Evolutionary conservation across 331 rosid genomes (phyloP), one percentile per base, ranked within the genome.

Genomic region (Stylosanthes scabra): DNA sequence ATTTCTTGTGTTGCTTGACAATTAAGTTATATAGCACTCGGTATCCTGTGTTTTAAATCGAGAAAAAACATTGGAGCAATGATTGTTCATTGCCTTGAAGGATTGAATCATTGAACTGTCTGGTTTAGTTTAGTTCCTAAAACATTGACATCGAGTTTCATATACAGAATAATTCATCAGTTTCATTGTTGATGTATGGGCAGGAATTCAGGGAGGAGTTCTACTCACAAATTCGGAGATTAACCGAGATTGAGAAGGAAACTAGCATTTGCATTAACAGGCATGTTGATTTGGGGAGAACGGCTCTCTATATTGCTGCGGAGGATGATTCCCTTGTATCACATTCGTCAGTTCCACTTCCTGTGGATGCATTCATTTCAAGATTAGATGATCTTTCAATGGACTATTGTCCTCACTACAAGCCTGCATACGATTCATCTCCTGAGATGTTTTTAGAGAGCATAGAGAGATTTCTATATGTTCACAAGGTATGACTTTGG

Each of bases 281-380:
- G 28, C 63, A 73, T 29, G 91, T 91, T 74, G 97, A 94, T 87
- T 83, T 94, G 82, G 99, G 95, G 40, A 91, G 78, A 78, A 79
- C 93, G 11, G 96, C 97, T 74, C 92, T 94, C 27, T 89, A 77
- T 46, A 84, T 91, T 34, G 97, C 96, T 8, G 96, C 97, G 50
- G 99, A 94, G 83, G 99, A 94, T 85, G 99, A 91, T 85, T 94
- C 97, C 39, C 86, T 94, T 3, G 87, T 91, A 55, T 91, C 97
- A 14, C 97, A 94, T 87, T 94, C 99, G 0, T 94, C 97, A 0
- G 99, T 94, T 78, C 96, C 96, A 7, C 96, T 91, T 66, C 97
- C 97, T 0, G 91, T 91, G 3, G 97, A 94, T 83, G 95, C 91
- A 78, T 94, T 89, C 68, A 25, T 89, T 16, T 71, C 59, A 9